These are phyloP conservation scores for Mycena amicta DNA, from an alignment of 768 basidiomycete genomes.

Conservation along the genomic window DNA sequence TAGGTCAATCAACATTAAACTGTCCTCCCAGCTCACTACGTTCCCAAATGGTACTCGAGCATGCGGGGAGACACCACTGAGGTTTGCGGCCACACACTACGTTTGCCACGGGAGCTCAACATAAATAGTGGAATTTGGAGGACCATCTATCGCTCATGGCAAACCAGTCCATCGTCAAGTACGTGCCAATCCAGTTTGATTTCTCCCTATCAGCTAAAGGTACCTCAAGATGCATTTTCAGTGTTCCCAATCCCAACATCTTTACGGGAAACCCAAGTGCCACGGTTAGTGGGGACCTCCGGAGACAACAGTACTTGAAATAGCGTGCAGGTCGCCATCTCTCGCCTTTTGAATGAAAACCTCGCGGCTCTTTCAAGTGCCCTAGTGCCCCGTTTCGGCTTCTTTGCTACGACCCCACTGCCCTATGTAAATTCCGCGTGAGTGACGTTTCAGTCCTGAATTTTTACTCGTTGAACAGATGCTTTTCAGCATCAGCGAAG, in stretches of 20 bases:
- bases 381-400: conserved; percentile 6
- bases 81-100: conserved; percentile 1
- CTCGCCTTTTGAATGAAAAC: conserved; percentile 17
- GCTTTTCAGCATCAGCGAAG: conserved; percentile 7
- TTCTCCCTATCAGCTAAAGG: neutral
- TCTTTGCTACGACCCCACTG: conserved; percentile 12
- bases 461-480: too few relatives aligned
- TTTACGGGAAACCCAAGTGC: conserved; percentile 5
- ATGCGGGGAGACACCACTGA: conserved; percentile 9
- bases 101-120: neutral
- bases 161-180: conserved; percentile 10
- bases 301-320: neutral
- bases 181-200: neutral
- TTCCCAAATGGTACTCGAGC: conserved; percentile 12
- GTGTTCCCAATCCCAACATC: conserved; percentile 14
- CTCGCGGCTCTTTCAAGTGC: conserved; percentile 10
- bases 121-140: conserved; percentile 8
- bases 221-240: conserved; percentile 6
- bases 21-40: conserved; percentile 15
- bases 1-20: too few relatives aligned
- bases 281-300: conserved; percentile 1
- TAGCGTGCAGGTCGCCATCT: conserved; percentile 6
- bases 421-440: conserved; percentile 9
- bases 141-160: conserved; percentile 8
- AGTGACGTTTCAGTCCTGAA: neutral